Conservation (phyloP, 345 rosid genomes). For the Murraya paniculata region DNA sequence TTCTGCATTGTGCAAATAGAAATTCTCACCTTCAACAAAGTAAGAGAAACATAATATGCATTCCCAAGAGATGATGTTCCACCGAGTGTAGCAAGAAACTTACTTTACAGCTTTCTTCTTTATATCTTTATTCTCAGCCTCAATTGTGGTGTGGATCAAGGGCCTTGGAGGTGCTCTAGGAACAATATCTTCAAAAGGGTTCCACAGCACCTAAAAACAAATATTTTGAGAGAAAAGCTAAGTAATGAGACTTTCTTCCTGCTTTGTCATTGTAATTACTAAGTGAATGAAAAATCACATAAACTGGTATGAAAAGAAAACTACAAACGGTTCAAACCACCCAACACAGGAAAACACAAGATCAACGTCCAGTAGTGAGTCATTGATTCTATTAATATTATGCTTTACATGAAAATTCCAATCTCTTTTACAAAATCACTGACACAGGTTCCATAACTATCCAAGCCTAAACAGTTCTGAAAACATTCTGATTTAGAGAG, state of each 20-base stretch:
- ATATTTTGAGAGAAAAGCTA: conserved; percentile 1
- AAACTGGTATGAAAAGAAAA: neutral
- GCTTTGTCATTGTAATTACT: neutral
- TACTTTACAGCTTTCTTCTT: conserved; percentile 81
- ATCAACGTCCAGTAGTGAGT: neutral
- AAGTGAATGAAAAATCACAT: neutral
- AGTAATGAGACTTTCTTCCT: neutral
- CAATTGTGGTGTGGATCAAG: conserved; percentile 29
- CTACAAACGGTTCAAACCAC: neutral
- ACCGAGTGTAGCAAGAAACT: conserved; percentile 20
- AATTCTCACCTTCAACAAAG: conserved; percentile 20
- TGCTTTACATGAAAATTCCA: neutral
- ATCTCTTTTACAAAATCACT: neutral
- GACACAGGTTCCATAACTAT: neutral
- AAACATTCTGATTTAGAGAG: neutral
- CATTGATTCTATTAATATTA: neutral
- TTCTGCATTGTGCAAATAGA: conserved; percentile 48
- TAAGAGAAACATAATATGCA: neutral
- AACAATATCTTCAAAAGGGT: conserved; percentile 93
- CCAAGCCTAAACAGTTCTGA: neutral
- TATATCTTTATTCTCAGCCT: conserved; percentile 49
- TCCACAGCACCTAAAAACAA: conserved; percentile 73
- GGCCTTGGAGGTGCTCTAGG: conserved; percentile 50
- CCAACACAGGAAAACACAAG: neutral
- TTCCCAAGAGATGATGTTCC: conserved; percentile 1